Base-by-base conservation (phyloP, 2,329 filamentous ascomycete species). In the Sphaceloma murrayae region DNA sequence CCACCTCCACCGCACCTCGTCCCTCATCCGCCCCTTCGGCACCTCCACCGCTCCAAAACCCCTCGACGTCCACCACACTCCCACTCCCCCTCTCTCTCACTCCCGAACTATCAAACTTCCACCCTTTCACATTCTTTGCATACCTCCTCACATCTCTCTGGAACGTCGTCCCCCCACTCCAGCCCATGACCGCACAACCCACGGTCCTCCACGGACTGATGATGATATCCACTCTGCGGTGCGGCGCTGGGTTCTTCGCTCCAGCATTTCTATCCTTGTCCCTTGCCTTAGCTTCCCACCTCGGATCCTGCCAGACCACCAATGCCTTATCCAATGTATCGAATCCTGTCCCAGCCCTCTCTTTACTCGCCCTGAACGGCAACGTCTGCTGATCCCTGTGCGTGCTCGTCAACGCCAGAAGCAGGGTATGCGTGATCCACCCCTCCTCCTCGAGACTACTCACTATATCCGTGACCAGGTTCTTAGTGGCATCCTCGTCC, bases 61-160 rank as follows among this genome's bases (percentile, higher is more conserved):
- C 57, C 67, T 82, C 73, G 9, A 91, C 55, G 59, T 91, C 79
- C n/a, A 79, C 56, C 0, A 89, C 74, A 67, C 80, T 79, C 2
- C 84, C 85, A 44, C 78, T 76, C 6, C 56, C 61, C 6, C 80
- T 70, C 54, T 77, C 78, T 33, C 87, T 73, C 8, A 94, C 75
- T 0, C 91, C 91, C 55, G 85, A 93, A 50, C 83, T 91, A 58
- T 95, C 88, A 58, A 96, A 96, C 60, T 91, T 94, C 71, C 85
- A 80, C 0, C 69, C 69, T 54, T 75, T 79, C 46, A 73, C 69
- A 27, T 78, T 72, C 61, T 85, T 88, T 49, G 81, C 85, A 62
- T 89, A 94, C 24, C 80, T 68, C 30, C 89, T 70, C 44, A 96
- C 60, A 60, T 96, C 91, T 17, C 89, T 71, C 66, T 95, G 78